Evolutionary conservation across 441 rosid species (phyloP), one percentile per base, ranked within the genome.

Genomic region (Gossypium trilobum): DNA sequence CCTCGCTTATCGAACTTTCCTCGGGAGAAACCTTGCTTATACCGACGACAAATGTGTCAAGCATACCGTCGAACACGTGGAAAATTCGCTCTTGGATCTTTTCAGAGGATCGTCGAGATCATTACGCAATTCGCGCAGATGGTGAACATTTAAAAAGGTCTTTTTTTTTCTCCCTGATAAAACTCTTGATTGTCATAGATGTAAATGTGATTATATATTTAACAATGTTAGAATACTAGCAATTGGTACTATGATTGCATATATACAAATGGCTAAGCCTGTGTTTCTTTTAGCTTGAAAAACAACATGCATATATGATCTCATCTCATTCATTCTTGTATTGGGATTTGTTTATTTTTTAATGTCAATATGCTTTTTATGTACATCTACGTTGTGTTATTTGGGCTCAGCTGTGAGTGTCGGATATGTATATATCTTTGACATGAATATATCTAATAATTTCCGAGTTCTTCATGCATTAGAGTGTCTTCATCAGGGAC

Each of bases 1-100:
- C 70, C 97, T 79, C 57, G 91, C 98, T 2, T 91, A 91, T 79
- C 81, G 89, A 46, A 75, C 82, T 1, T 89, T 89, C 71, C 75
- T 87, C 0, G 95, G 87, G 54, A 81, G 82, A 33, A 86, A 82
- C 68, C 73, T 31, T 14, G 48, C 48, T 68, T 80, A 75, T 52
- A 77, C 87, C 25, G 79, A 82, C 1, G 95, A 88, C 44, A 89
- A 79, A 80, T 68, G 87, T 51, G 80, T 89, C 9, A 83, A 87
- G 79, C 88, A 88, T 79, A 72, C 73, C 10, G 78, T 78, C 2
- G 97, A 87, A 56, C 89, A 87, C 31, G 66, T 93, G 51, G 88
- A 85, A 78, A 78, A 72, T 14, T 42, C 74, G 81, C 85, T 91
- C 17, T 75, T 87, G 79, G 89, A 91, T 82, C 83, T 93, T 58